These are phyloP conservation scores for Daldinia vernicosa DNA, from an alignment of 495 filamentous ascomycete genomes.

Conservation along the genomic window DNA sequence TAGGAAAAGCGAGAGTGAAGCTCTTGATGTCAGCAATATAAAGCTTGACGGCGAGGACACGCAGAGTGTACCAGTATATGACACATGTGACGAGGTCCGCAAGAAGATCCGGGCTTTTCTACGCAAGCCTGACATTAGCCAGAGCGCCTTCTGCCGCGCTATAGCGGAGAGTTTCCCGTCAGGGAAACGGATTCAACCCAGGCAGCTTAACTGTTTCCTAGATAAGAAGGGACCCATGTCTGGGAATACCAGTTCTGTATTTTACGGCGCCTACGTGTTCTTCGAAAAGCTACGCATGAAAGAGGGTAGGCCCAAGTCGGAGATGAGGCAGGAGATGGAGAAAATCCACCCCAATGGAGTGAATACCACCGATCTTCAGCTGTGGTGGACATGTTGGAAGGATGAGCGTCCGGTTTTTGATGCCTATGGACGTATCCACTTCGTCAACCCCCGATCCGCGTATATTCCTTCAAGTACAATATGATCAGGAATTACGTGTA, in stretches of 20 bases:
- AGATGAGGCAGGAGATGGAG: slow-evolving; percentile 59
- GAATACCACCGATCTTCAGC: slow-evolving; percentile 1
- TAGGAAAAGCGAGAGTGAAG: slow-evolving; percentile 35
- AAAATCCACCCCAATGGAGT: slow-evolving; percentile 31
- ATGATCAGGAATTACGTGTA: background rate
- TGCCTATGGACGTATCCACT: slow-evolving; percentile 6
- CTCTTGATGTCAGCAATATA: slow-evolving; percentile 43
- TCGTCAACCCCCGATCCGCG: background rate
- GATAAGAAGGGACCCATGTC: slow-evolving; percentile 52
- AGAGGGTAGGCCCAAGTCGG: slow-evolving; percentile 59
- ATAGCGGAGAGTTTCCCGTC: slow-evolving; percentile 47
- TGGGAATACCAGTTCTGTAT: slow-evolving; percentile 54
- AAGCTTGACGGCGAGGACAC: slow-evolving; percentile 50
- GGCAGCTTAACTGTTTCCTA: slow-evolving; percentile 53
- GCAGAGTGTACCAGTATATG: slow-evolving; percentile 54
- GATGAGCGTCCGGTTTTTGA: slow-evolving; percentile 1
- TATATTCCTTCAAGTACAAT: background rate
- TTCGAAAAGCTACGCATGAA: slow-evolving; percentile 64
- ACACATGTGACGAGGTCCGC: slow-evolving; percentile 63
- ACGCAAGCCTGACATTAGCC: slow-evolving; percentile 49
- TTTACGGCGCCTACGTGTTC: slow-evolving; percentile 58
- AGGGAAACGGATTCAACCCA: slow-evolving; percentile 40
- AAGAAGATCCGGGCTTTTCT: slow-evolving; percentile 61
- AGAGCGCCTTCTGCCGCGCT: slow-evolving; percentile 56
- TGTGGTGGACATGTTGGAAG: slow-evolving; percentile 2